These are phyloP conservation scores for Platanus orientalis DNA, from an alignment of 164 flowering plant genomes.

Conservation along the genomic window DNA sequence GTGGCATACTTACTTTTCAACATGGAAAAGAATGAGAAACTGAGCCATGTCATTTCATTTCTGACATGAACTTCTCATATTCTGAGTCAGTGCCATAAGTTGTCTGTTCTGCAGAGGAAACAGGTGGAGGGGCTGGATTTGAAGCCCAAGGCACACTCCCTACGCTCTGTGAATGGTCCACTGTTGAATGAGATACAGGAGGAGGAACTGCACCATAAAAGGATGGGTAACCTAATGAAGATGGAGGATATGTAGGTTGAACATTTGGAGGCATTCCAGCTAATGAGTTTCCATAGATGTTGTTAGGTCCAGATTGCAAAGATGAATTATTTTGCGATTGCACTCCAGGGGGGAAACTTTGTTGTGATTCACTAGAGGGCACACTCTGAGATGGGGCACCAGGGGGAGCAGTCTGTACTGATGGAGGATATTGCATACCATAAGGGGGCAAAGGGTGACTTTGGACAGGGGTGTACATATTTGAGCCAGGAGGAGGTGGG, in stretches of 20 bases:
- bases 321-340: slow-evolving; percentile 42
- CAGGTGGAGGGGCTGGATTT: slow-evolving; percentile 47
- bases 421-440: slow-evolving; percentile 66
- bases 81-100: slow-evolving; percentile 58
- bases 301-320: slow-evolving; percentile 27
- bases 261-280: slow-evolving; percentile 26
- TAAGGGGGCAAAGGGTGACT: slow-evolving; percentile 63
- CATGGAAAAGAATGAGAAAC: not conserved
- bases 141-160: slow-evolving; percentile 74
- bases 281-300: slow-evolving; percentile 37
- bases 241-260: slow-evolving; percentile 30
- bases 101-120: slow-evolving; percentile 49
- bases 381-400: slow-evolving; percentile 44
- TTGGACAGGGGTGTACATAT: slow-evolving; percentile 48
- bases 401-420: slow-evolving; percentile 38
- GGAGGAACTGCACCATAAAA: slow-evolving; percentile 59
- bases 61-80: slow-evolving; percentile 91
- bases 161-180: slow-evolving; percentile 43
- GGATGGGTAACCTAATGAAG: slow-evolving; percentile 34
- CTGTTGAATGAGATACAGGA: slow-evolving; percentile 36
- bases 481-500: slow-evolving; percentile 77
- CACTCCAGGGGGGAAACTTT: slow-evolving; percentile 59
- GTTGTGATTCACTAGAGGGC: slow-evolving; percentile 52
- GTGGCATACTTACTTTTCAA: slow-evolving; percentile 22
- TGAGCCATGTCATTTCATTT: slow-evolving; percentile 56